Evolutionary conservation across 75 land plant species (phyloP), one percentile per base, ranked within the genome.

Genomic region (Sequoia sempervirens): DNA sequence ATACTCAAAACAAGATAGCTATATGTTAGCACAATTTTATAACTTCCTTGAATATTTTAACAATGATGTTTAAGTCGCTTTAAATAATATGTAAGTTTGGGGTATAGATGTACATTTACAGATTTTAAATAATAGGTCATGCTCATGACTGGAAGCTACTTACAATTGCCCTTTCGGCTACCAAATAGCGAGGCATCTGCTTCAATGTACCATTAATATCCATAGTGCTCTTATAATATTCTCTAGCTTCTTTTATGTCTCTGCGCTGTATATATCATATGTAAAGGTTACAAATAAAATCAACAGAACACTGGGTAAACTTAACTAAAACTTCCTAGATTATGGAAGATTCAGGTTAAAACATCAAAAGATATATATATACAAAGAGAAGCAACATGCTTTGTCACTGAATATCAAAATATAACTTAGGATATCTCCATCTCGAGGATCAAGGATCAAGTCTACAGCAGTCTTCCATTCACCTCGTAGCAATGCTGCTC

Each of bases 151-250:
- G 47, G 50, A 18, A 20, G n/a, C 28, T 82, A 88, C 96, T 93
- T 93, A 97, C 99, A 82, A 97, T 89, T 52, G 98, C 92, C 72
- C 95, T 91, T 89, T 97, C 99, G 54, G 96, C 93, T 84, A 96
- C 89, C 85, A 97, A 20, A 87, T 96, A 81, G 13, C 93, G 92
- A 78, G 98, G 96, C 36, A 97, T 88, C 30, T 85, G 88, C 75
- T 83, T 91, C 79, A 97, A 84, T 1, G 96, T 92, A 54, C 90
- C 92, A 75, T 93, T 94, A 84, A 92, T 87, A 90, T 94, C 92
- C 80, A 80, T 84, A 81, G 85, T 91, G 85, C 88, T 93, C 85
- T 94, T 88, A 54, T 89, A 97, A 82, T 92, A 88, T 75, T 94
- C 92, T 5, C 98, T 89, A 47, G 88, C 91, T 86, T 92, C 90